A percentile compares a stretch with the other conserved stretches of the same genome.
Conservation (phyloP, 1,139 yeast species). For the Saccharomyces hybrid region DNA sequence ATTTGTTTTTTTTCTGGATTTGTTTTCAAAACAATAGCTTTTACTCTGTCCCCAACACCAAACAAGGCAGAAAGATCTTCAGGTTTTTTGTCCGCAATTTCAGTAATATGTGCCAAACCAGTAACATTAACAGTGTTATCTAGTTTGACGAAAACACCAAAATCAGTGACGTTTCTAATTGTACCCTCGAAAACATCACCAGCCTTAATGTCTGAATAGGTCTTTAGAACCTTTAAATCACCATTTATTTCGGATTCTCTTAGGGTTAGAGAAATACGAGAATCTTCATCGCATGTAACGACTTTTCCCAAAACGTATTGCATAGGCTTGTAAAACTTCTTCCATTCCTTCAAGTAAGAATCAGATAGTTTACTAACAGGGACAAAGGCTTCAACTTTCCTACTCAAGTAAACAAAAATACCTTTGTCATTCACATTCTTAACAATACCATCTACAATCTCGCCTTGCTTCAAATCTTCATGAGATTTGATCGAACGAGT, state of each 20-base stretch:
- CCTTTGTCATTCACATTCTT: conserved; percentile 72
- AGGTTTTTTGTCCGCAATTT: conserved; percentile 68
- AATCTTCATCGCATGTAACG: conserved; percentile 51
- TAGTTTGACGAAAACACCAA: conserved; percentile 81
- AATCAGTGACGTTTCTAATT: conserved; percentile 72
- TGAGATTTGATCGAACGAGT: conserved; percentile 46
- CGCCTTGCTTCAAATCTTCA: conserved; percentile 60
- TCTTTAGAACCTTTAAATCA: conserved; percentile 47
- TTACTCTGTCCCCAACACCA: conserved; percentile 57
- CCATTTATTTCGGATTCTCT: conserved; percentile 79
- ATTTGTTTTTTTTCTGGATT: conserved; percentile 49
- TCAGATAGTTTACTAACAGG: conserved; percentile 79
- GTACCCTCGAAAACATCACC: conserved; percentile 75
- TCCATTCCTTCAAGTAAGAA: conserved; percentile 79
- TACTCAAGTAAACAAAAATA: conserved; percentile 68
- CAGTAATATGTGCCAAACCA: conserved; percentile 83
- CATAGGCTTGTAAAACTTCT: conserved; percentile 57
- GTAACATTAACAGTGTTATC: conserved; percentile 67
- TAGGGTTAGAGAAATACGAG: conserved; percentile 66
- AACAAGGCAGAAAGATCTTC: conserved; percentile 50
- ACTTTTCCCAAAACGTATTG: conserved; percentile 76
- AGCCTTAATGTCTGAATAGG: conserved; percentile 54
- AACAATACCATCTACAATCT: conserved; percentile 70
- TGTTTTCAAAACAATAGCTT: conserved; percentile 66
- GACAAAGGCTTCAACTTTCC: conserved; percentile 68